Percentiles rank a stretch among this genome's conserved stretches.
phyloP scores from a whole-genome alignment of 768 basidiomycete genomes.

The Botryobasidium botryosum region DNA sequence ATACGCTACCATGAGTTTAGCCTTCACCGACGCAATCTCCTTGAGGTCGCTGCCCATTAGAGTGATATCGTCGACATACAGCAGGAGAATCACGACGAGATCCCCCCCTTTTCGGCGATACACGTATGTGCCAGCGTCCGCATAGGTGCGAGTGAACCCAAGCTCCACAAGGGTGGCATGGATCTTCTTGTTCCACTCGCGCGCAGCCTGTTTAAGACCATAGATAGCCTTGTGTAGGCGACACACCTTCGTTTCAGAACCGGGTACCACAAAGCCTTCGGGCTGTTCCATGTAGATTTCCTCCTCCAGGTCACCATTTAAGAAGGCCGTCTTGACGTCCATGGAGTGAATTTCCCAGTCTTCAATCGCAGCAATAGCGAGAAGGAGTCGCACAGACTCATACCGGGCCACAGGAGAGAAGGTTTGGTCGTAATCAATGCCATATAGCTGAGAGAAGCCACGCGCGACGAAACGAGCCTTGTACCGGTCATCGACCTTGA shows the following conservation, averaged over 20 bases:
- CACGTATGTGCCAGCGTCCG: conserved; percentile 13
- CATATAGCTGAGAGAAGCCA: conserved; percentile 10
- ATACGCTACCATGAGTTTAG: background rate
- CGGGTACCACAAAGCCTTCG: conserved; percentile 8
- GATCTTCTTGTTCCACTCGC: conserved; percentile 23
- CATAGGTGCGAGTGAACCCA: conserved; percentile 1
- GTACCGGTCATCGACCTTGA: conserved; percentile 8
- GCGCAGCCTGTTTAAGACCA: conserved; percentile 27
- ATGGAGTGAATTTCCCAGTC: conserved; percentile 25
- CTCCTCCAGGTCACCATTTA: conserved; percentile 22
- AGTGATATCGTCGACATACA: conserved; percentile 21
- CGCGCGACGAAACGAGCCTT: conserved; percentile 8
- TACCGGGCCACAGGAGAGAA: conserved; percentile 18
- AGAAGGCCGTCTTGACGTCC: conserved; percentile 28
- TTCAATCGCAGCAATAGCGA: conserved; percentile 23
- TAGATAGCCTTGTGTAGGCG: conserved; percentile 25
- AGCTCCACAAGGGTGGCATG: conserved; percentile 6
- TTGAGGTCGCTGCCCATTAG: conserved; percentile 10
- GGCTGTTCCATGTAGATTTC: conserved; percentile 16
- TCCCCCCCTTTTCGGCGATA: conserved; percentile 15
- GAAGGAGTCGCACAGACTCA: conserved; percentile 15
- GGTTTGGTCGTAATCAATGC: conserved; percentile 12
- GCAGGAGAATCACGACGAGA: conserved; percentile 17
- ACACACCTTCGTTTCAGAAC: conserved; percentile 10
- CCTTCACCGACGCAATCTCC: background rate